Percentiles rank a stretch among this genome's conserved stretches.
Evolutionary conservation across 352 stramenopile species (phyloP).

Genomic region (Chrysophaeum taylorii): DNA sequence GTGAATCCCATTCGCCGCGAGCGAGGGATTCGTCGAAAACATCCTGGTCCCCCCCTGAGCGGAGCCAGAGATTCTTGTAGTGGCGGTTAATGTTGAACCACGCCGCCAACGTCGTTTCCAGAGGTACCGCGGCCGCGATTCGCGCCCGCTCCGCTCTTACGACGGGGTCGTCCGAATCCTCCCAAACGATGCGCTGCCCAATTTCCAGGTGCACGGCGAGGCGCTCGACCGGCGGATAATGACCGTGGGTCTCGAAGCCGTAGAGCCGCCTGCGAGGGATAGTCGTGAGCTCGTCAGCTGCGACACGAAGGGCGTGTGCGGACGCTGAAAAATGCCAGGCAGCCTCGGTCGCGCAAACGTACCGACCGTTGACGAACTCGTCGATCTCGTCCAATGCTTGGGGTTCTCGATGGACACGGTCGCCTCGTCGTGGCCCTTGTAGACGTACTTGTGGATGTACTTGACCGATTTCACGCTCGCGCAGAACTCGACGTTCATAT

Average conservation of each 20-base stretch:
- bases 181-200: background rate
- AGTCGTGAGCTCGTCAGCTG: no score
- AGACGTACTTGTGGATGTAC: conserved; percentile 54
- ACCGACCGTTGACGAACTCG: background rate
- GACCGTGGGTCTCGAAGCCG: background rate
- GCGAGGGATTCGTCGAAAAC: background rate
- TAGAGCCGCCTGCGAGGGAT: no score
- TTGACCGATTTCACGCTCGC: conserved; percentile 35
- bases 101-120: background rate
- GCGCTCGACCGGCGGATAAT: background rate
- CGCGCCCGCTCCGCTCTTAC: background rate
- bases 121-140: background rate
- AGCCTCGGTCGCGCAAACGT: background rate
- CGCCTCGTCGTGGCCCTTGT: conserved; percentile 41
- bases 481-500: conserved; percentile 51
- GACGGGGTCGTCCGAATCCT: background rate
- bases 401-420: conserved; percentile 10
- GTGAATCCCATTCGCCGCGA: background rate
- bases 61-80: no score
- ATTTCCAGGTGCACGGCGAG: background rate
- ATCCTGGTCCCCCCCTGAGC: background rate
- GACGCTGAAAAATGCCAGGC: no score
- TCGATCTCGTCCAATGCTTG: conserved; percentile 12
- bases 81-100: background rate
- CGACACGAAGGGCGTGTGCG: no score